These are phyloP conservation scores for Tinospora cordifolia DNA, from an alignment of 164 flowering plant species.

Conservation along the genomic window DNA sequence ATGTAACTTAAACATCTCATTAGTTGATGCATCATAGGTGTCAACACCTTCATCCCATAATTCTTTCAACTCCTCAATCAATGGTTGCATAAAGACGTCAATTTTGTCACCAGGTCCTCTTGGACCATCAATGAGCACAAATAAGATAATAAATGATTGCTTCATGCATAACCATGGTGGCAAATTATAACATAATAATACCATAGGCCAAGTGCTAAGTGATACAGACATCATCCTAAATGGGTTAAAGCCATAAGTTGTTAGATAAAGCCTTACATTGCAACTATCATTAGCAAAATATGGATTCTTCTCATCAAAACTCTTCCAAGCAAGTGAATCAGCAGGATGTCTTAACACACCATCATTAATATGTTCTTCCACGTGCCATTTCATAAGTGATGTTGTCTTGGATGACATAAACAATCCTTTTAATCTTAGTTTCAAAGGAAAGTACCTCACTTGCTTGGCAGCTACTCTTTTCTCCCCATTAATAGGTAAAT, in stretches of 20 bases:
- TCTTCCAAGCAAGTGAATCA: background rate
- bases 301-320: background rate
- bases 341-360: background rate
- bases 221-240: background rate
- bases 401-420: background rate
- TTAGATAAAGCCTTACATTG: background rate
- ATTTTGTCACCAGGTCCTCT: background rate
- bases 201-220: background rate
- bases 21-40: background rate
- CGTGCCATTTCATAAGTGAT: background rate
- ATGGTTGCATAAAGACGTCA: background rate
- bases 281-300: background rate
- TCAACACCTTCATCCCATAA: background rate
- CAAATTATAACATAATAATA: background rate
- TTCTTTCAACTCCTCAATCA: background rate
- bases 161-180: slow-evolving; percentile 1
- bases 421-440: background rate
- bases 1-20: background rate
- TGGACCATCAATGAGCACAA: background rate
- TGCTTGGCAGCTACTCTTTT: background rate
- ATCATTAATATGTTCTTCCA: background rate
- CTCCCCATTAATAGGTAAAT: background rate
- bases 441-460: background rate
- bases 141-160: background rate
- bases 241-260: background rate